Conservation (phyloP, 2,329 filamentous ascomycete genomes). For the Stagonosporopsis rhizophila region DNA sequence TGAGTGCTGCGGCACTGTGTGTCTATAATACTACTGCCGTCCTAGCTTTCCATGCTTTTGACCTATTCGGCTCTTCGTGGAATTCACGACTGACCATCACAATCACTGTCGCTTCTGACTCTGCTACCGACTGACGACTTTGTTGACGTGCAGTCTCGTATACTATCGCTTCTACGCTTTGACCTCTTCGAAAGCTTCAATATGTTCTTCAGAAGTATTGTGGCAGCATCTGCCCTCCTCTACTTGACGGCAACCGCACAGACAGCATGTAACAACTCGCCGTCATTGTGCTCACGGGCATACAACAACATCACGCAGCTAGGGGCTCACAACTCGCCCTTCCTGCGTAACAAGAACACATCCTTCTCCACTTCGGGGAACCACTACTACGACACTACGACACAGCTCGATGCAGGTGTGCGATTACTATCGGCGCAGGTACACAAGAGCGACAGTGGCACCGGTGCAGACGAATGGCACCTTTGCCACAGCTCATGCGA, state of each 20-base stretch:
- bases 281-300: slow-evolving; percentile 70
- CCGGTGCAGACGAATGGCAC: slow-evolving; percentile 57
- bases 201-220: slow-evolving; percentile 41
- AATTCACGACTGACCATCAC: slow-evolving; percentile 1
- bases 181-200: slow-evolving; percentile 9
- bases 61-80: slow-evolving; percentile 11
- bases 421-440: slow-evolving; percentile 76
- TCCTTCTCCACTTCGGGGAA: slow-evolving; percentile 71
- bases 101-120: slow-evolving; percentile 17
- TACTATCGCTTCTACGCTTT: neutral
- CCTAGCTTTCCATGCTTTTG: slow-evolving; percentile 9
- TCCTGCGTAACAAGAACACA: slow-evolving; percentile 70
- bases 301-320: slow-evolving; percentile 82
- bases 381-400: slow-evolving; percentile 74
- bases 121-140: neutral
- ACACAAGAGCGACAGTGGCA: slow-evolving; percentile 61
- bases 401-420: slow-evolving; percentile 73
- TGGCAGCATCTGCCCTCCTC: slow-evolving; percentile 39
- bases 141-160: slow-evolving; percentile 1
- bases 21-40: slow-evolving; percentile 15
- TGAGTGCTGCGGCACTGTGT: neutral
- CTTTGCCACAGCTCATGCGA: slow-evolving; percentile 75
- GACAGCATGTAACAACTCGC: slow-evolving; percentile 80
- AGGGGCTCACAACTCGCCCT: slow-evolving; percentile 77
- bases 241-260: slow-evolving; percentile 40